These are phyloP conservation scores for Setomelanomma holmii DNA, from an alignment of 2,329 filamentous ascomycete species.

Conservation along the genomic window DNA sequence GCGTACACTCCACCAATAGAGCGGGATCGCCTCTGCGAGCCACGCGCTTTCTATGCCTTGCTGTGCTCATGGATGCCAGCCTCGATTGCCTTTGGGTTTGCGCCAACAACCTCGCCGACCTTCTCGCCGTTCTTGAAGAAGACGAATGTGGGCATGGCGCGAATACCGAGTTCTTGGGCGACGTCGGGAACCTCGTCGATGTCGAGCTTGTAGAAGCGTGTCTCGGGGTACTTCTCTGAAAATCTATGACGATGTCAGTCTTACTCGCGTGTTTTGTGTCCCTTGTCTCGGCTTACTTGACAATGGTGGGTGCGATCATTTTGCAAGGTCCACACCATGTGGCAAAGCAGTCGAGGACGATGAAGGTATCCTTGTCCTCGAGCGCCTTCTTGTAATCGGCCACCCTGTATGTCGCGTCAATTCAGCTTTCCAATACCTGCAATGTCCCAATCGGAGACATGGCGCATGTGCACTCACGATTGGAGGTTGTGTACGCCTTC, in stretches of 20 bases:
- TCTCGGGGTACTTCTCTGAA: constrained; percentile 64
- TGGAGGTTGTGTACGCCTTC: constrained; percentile 59
- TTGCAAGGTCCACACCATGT: constrained; percentile 97
- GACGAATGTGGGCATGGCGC: constrained; percentile 92
- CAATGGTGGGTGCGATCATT: constrained; percentile 79
- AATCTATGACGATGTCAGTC: constrained; percentile 54
- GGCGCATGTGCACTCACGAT: constrained; percentile 44
- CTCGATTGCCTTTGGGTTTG: constrained; percentile 75
- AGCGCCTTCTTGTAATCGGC: constrained; percentile 62
- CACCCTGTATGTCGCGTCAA: background rate
- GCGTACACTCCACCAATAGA: background rate
- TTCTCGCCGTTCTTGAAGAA: constrained; percentile 83
- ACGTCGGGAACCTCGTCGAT: constrained; percentile 82
- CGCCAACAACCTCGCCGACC: constrained; percentile 77
- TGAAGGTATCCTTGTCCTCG: constrained; percentile 61
- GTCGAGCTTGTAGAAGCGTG: constrained; percentile 88
- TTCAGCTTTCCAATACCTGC: constrained; percentile 2
- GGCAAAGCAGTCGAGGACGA: constrained; percentile 87
- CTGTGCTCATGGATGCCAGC: constrained; percentile 54
- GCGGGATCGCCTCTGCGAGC: constrained; percentile 12
- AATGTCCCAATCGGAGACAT: too few relatives aligned
- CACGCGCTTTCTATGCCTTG: constrained; percentile 24
- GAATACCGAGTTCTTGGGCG: constrained; percentile 77
- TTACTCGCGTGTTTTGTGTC: background rate
- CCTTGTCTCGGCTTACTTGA: constrained; percentile 59